Conservation (phyloP, 2,329 filamentous ascomycete species). For the Colletotrichum plurivorum region DNA sequence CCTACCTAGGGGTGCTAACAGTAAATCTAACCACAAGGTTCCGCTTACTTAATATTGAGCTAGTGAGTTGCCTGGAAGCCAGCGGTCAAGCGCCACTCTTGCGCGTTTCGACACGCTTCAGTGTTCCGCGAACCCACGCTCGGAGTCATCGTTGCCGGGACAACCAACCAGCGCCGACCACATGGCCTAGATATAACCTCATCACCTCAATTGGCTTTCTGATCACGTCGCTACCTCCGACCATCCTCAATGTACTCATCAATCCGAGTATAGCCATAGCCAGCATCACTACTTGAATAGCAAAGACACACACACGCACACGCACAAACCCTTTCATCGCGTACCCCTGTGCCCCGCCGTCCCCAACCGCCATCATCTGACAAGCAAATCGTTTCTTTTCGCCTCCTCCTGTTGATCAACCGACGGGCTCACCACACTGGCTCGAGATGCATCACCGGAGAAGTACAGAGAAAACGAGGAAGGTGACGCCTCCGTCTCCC, state of each 20-base stretch:
- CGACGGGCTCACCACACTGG: neutral
- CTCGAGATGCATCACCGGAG: slow-evolving; percentile 42
- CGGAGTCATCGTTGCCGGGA: slow-evolving; percentile 36
- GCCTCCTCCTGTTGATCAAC: neutral
- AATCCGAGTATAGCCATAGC: slow-evolving; percentile 10
- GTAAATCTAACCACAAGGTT: too few relatives aligned
- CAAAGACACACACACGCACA: slow-evolving; percentile 4
- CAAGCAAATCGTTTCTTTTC: neutral
- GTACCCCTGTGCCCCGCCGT: slow-evolving; percentile 9
- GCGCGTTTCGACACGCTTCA: neutral
- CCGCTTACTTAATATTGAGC: too few relatives aligned
- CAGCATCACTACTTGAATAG: slow-evolving; percentile 29
- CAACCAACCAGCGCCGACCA: slow-evolving; percentile 36
- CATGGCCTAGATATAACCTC: slow-evolving; percentile 37
- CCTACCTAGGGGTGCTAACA: too few relatives aligned
- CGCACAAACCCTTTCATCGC: slow-evolving; percentile 12
- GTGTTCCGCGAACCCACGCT: slow-evolving; percentile 6
- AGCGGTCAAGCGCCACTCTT: too few relatives aligned
- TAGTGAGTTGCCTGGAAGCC: too few relatives aligned
- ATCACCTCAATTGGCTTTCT: slow-evolving; percentile 16
- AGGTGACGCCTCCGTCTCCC: slow-evolving; percentile 73
- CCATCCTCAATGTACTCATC: neutral
- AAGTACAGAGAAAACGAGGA: slow-evolving; percentile 59
- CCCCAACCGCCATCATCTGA: neutral
- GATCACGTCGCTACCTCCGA: neutral